Evolutionary conservation across 306 rosid genomes (phyloP).

Genomic region (Cicer chorassanicum): DNA sequence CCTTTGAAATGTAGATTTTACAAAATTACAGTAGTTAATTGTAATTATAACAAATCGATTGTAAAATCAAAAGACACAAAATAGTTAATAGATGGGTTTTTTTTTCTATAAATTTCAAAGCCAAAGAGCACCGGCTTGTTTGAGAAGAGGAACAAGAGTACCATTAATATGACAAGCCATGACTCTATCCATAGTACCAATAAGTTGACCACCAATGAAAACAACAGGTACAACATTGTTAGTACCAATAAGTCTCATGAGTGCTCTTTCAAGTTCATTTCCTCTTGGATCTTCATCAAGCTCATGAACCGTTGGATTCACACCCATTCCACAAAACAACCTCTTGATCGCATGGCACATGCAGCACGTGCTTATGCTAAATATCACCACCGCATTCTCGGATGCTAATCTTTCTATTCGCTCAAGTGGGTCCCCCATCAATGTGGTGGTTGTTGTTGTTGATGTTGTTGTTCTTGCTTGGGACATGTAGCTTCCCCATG

Average conservation of each 20-base stretch:
- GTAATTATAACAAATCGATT: too few species aligned
- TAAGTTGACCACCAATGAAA: slow-evolving; percentile 82
- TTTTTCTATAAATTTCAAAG: slow-evolving; percentile 41
- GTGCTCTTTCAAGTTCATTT: slow-evolving; percentile 78
- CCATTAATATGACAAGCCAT: slow-evolving; percentile 95
- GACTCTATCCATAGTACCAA: slow-evolving; percentile 90
- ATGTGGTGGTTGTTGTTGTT: slow-evolving; percentile 7
- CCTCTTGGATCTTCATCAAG: slow-evolving; percentile 85
- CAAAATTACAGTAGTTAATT: too few species aligned
- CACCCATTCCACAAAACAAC: slow-evolving; percentile 93
- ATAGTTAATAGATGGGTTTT: neutral
- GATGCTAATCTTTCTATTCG: slow-evolving; percentile 76
- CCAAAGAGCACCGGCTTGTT: slow-evolving; percentile 98
- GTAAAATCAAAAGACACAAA: neutral
- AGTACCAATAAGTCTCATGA: slow-evolving; percentile 63
- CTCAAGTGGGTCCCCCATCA: slow-evolving; percentile 64
- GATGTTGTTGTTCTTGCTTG: neutral
- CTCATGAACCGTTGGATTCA: slow-evolving; percentile 82
- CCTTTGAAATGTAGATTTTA: too few species aligned
- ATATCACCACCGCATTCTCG: slow-evolving; percentile 90
- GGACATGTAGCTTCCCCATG: slow-evolving; percentile 68
- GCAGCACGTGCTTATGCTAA: slow-evolving; percentile 90
- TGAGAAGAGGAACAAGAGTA: slow-evolving; percentile 87
- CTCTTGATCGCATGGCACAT: slow-evolving; percentile 97
- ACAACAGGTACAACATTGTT: slow-evolving; percentile 77